Evolutionary conservation across 2,329 filamentous ascomycete species (phyloP), one percentile per base, ranked within the genome.

Genomic region (Xylariaceae sp.): DNA sequence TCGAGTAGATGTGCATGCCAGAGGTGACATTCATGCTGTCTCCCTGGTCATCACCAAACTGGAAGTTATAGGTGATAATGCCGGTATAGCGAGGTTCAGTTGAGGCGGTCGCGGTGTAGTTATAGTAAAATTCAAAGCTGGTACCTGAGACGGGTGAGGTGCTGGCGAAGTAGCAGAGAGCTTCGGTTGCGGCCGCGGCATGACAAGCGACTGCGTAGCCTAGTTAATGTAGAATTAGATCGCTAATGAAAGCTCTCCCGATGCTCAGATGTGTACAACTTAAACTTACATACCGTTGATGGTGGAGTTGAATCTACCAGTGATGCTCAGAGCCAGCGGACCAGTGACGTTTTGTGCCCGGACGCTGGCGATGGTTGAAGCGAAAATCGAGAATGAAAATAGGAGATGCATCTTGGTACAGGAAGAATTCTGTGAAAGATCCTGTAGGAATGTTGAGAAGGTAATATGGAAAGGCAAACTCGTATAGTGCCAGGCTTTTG

Each of bases 191-290:
- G 12, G 55, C 54, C 23, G 56, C 55, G 12, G 55, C 50, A 27
- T 59, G 55, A 41, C 57, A 61, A 1, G 56, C 50, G 6, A 42
- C 43, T 8, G 46, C 50, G 25, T 55, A 58, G n/a, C 56, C 58
- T n/a, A n/a, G n/a, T n/a, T 60, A 19, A 22, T 23, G 2, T 33
- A 20, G 21, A 21, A 11, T 40, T 40, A 40, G 37, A 12, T 25
- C 14, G 2, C 22, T 29, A 34, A 5, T 11, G 17, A 23, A 19
- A 22, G 29, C 6, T 20, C 12, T 16, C 7, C 4, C 22, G 4
- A 21, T 1, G 22, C 16, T 17, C 2, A 12, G n/a, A n/a, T n/a
- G n/a, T n/a, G n/a, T 12, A 32, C 7, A 16, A 32, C 12, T 12
- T 16, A 19, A 22, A 29, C 27, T 20, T n/a, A 37, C 44, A 40